These are phyloP conservation scores for Barnettozyma sp. DNA, from an alignment of 805 yeast genomes.

Conservation along the genomic window DNA sequence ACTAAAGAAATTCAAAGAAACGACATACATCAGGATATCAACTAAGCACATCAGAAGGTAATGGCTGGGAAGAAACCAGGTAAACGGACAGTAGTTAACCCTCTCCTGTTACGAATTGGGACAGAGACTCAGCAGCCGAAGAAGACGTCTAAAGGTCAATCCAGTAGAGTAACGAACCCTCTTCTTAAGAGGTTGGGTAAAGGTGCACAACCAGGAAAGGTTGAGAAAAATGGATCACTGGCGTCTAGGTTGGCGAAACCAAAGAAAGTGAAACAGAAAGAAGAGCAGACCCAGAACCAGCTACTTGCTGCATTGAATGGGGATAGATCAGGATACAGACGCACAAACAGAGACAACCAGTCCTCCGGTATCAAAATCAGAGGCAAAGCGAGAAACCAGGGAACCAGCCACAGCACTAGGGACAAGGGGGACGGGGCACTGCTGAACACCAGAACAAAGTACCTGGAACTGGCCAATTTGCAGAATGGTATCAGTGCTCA, in stretches of 20 bases:
- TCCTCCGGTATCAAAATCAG: background rate
- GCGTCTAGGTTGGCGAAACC: too few relatives aligned
- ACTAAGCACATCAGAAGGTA: too few relatives aligned
- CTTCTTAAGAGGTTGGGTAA: conserved; percentile 2
- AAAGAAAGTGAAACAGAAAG: conserved; percentile 1
- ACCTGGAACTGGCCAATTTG: conserved; percentile 28
- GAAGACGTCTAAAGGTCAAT: background rate
- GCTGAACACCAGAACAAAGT: conserved; percentile 2
- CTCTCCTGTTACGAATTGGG: background rate
- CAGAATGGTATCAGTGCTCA: conserved; percentile 25
- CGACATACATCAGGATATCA: too few relatives aligned
- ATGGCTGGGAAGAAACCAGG: background rate
- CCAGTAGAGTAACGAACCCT: conserved; percentile 1
- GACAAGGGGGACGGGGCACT: too few relatives aligned
- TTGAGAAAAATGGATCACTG: too few relatives aligned
- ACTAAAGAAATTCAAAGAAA: background rate
- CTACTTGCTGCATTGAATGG: conserved; percentile 8
- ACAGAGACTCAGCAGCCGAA: background rate
- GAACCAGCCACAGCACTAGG: too few relatives aligned
- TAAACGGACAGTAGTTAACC: too few relatives aligned
- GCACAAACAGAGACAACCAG: conserved; percentile 1
- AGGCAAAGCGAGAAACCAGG: background rate
- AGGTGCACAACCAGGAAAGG: too few relatives aligned
- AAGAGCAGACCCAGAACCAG: conserved; percentile 10
- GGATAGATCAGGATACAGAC: conserved; percentile 3